Evolutionary conservation across 2,329 filamentous ascomycete genomes (phyloP), one percentile per base, ranked within the genome.

Genomic region (Davidsoniella virescens): DNA sequence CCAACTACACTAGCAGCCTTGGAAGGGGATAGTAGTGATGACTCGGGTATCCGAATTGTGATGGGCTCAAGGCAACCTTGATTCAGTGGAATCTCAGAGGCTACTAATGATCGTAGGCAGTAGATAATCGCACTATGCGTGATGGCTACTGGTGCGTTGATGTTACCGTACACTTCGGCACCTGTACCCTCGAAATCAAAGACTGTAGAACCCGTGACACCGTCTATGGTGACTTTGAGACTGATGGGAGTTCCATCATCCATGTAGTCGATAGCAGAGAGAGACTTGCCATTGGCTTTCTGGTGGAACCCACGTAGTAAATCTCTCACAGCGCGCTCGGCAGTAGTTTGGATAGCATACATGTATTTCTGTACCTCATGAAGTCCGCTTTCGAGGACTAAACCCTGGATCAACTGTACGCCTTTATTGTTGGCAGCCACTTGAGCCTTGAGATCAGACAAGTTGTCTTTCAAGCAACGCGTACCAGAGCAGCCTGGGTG

Each of bases 81-180:
- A 62, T 92, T 92, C 3, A 92, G 68, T 0, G 85, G 85, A 6
- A 92, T 88, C 55, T 90, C 84, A 58, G 86, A 78, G 7, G 76
- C 81, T 55, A 92, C 87, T 51, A 92, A 70, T 57, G 80, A 85
- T 23, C 85, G 75, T 14, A 92, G 69, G 57, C 84, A 90, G 68
- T 92, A 92, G 56, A 92, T 90, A 56, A 90, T 88, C n/a, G 85
- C 85, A 5, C 78, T 83, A 65, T 84, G 87, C 0, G 84, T 88
- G 44, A 92, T 83, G 2, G 85, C 85, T 63, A 86, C 75, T 0
- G 85, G 85, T 0, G 85, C 84, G 59, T 92, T 92, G 63, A 81
- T 81, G 57, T 87, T 88, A 26, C 76, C 83, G 57, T 86, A 86
- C 1, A 87, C 82, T 63, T 92, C 83, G 0, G 82, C 78, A 0